Evolutionary conservation across 768 basidiomycete genomes (phyloP), one percentile per base, ranked within the genome.

Genomic region (Lactarius tabidus): DNA sequence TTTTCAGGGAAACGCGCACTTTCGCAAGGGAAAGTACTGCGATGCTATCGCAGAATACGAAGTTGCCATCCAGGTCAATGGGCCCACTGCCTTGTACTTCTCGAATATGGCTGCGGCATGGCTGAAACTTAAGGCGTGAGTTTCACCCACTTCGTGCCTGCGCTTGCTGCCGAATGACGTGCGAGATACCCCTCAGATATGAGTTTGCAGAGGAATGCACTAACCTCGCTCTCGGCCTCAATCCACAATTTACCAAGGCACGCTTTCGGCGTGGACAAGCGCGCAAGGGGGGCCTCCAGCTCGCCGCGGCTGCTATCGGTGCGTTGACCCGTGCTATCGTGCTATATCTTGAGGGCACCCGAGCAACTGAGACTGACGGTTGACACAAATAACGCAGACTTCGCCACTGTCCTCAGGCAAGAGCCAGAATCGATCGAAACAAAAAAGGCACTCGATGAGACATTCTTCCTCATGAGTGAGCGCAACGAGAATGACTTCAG

Each of bases 1-100:
- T 6, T 10, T 48, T 12, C 59, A 84, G 82, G 83, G 84, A 9
- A 83, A 83, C 54, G 60, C 67, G 14, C 71, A 76, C 15, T 83
- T 81, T 76, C 76, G 73, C 43, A 58, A 70, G 6, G 77, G 75
- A 1, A 64, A 78, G 56, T 81, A 75, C 69, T 67, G 64, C 1
- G 74, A 77, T 10, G 80, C 81, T 0, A 73, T 80, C 3, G 72
- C 5, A 10, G 9, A 36, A 36, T 36, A 36, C 36, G 8, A 36
- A 36, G 9, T 10, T 6, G 36, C 36, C 2, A 36, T 36, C 10
- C 6, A 36, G 9, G 12, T 36, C 36, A 5, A 36, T 10, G 36
- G 36, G 2, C 36, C 36, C 9, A 36, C 5, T 10, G 2, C 36
- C 36, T 5, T 10, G 36, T 36, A 36, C 36, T 10, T 82, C 54